Evolutionary conservation across 179 eudicot species (phyloP).

Genomic region (Drosera spatulata): DNA sequence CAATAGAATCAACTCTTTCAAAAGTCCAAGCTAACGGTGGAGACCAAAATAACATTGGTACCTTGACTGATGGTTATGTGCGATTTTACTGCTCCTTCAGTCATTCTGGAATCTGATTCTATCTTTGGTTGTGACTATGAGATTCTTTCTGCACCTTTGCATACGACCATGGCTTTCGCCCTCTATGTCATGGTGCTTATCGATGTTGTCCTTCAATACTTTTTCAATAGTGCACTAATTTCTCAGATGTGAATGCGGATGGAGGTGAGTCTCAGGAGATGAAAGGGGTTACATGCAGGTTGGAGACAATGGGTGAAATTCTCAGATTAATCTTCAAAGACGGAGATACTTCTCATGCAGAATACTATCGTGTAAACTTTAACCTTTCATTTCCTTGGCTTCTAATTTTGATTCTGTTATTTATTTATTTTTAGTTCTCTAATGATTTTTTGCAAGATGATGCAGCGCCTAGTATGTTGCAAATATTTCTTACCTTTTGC

Average conservation of each 20-base stretch:
- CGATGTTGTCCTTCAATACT: background rate
- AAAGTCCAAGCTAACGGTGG: too few relatives aligned
- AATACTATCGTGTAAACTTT: constrained; percentile 73
- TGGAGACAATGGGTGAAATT: constrained; percentile 76
- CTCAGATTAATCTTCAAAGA: constrained; percentile 64
- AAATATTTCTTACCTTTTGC: constrained; percentile 3
- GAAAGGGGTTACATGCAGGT: constrained; percentile 48
- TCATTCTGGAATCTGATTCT: too few relatives aligned
- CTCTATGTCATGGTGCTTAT: background rate
- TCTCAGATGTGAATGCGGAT: constrained; percentile 42
- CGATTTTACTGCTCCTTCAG: too few relatives aligned
- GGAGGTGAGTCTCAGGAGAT: constrained; percentile 39
- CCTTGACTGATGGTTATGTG: too few relatives aligned
- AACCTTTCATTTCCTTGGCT: background rate
- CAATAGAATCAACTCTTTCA: too few relatives aligned
- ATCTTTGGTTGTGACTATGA: too few relatives aligned
- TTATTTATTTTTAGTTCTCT: background rate
- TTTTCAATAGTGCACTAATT: constrained; percentile 6
- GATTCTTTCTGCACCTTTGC: too few relatives aligned
- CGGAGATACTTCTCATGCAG: constrained; percentile 67
- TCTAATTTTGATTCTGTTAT: background rate
- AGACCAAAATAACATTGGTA: too few relatives aligned
- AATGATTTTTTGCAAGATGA: constrained; percentile 1
- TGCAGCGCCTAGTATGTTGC: background rate
- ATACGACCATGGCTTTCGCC: too few relatives aligned